Evolutionary conservation across 306 rosid species (phyloP), one percentile per base, ranked within the genome.

Genomic region (Betula pendula): DNA sequence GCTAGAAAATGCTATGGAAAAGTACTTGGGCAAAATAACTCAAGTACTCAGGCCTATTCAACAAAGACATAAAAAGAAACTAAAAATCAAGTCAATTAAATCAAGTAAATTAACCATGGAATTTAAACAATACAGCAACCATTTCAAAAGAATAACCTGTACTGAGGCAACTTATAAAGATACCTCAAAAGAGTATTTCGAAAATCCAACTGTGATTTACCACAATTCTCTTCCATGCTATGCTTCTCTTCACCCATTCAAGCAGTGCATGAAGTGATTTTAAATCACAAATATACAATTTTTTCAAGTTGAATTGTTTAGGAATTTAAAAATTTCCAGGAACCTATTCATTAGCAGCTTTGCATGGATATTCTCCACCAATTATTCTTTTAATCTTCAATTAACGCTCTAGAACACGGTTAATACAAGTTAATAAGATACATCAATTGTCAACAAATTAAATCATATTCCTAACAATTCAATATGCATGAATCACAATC

Each of bases 371-470:
- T 14, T 35, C 9, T 45, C 45, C 42, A 33, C 53, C 60, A 62
- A 66, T 47, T 72, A 76, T 77, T 48, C 7, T 58, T 70, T 74
- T 49, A 9, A 60, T 12, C 16, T 48, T 48, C 29, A 7, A 38
- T 15, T 20, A 50, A 31, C 33, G 27, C 56, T 48, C 43, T 24
- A 49, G 35, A 65, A 33, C 62, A 31, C 60, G 5, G 63, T 14
- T 2, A 45, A 67, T 8, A 20, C 72, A 38, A 38, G 44, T 49
- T 52, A 7, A 44, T 33, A 44, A 62, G 40, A 35, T 22, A 5
- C 73, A 56, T 8, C 5, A 35, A 9, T 78, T 19, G n/a, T n/a
- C 48, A 9, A 5, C 9, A 65, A 8, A 65, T 33, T 9, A 4
- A 4, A 19, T 65, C 7, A 65, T 33, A 3, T 17, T 38, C 70